These are phyloP conservation scores for Cryptococcus sp. DNA, from an alignment of 1,284 basidiomycete genomes.

Conservation along the genomic window DNA sequence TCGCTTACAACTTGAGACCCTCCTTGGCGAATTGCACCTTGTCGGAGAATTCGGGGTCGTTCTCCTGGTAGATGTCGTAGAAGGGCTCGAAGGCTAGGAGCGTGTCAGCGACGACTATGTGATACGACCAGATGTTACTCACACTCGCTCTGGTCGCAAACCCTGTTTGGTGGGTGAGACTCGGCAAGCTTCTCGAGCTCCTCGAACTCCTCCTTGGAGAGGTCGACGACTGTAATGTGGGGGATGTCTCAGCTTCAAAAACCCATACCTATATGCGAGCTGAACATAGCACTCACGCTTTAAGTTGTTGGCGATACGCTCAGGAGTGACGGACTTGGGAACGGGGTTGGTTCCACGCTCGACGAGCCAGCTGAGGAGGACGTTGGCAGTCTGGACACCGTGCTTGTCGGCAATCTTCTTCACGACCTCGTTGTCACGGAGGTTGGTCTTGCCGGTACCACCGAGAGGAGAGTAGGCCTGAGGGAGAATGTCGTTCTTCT, in stretches of 20 bases:
- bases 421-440: slow-evolving; percentile 64
- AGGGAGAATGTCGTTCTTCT: slow-evolving; percentile 63
- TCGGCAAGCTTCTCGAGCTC: slow-evolving; percentile 42
- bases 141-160: slow-evolving; percentile 49
- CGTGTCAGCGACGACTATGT: not conserved
- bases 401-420: slow-evolving; percentile 65
- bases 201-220: slow-evolving; percentile 46
- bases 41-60: slow-evolving; percentile 56
- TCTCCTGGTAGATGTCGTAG: slow-evolving; percentile 59
- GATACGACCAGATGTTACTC: slow-evolving; percentile 3
- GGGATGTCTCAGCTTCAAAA: not conserved
- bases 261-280: no score
- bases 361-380: slow-evolving; percentile 75
- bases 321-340: slow-evolving; percentile 55
- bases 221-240: slow-evolving; percentile 34
- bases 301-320: slow-evolving; percentile 52
- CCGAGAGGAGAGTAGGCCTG: slow-evolving; percentile 78
- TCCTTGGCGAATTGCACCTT: slow-evolving; percentile 44
- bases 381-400: slow-evolving; percentile 73
- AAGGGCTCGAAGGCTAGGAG: slow-evolving; percentile 31
- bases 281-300: slow-evolving; percentile 34
- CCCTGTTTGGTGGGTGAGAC: slow-evolving; percentile 40
- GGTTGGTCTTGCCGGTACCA: slow-evolving; percentile 67
- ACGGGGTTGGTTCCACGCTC: slow-evolving; percentile 66
- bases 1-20: slow-evolving; percentile 12